Evolutionary conservation across 352 stramenopile species (phyloP).

Genomic region (Pythium myriotylum): DNA sequence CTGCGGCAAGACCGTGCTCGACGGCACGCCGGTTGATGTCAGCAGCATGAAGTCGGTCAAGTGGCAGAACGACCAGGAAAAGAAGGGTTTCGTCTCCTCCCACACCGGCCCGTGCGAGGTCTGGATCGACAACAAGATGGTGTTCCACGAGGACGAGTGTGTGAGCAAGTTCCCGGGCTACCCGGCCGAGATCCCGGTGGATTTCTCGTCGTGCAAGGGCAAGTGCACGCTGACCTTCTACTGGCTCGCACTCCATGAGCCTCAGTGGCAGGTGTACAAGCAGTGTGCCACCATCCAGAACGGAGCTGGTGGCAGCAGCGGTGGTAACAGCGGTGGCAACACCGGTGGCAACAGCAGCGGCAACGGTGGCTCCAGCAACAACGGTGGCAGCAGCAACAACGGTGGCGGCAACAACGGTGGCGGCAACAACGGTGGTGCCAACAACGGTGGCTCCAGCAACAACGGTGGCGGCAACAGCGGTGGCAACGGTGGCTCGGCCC

Average conservation of each 20-base stretch:
- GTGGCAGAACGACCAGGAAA: slow-evolving; percentile 55
- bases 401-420: background rate
- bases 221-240: slow-evolving; percentile 36
- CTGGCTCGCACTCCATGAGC: slow-evolving; percentile 37
- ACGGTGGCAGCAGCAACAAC: background rate
- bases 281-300: slow-evolving; percentile 30
- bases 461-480: background rate
- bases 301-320: slow-evolving; percentile 8
- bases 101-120: slow-evolving; percentile 61
- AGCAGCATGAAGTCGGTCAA: slow-evolving; percentile 39
- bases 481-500: background rate
- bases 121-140: slow-evolving; percentile 55
- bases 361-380: background rate
- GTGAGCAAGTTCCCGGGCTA: slow-evolving; percentile 35
- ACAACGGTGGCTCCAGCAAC: background rate
- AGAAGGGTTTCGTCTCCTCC: slow-evolving; percentile 51
- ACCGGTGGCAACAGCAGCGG: background rate
- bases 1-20: slow-evolving; percentile 45
- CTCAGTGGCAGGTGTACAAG: slow-evolving; percentile 40
- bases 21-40: slow-evolving; percentile 43
- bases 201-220: slow-evolving; percentile 31
- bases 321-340: too few species aligned
- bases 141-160: slow-evolving; percentile 55
- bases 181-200: slow-evolving; percentile 36
- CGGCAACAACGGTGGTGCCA: background rate